Percentiles rank a stretch among this genome's conserved stretches.
These are phyloP conservation scores for Chaetomium tenue DNA, from an alignment of 495 filamentous ascomycete genomes.

Conservation along the genomic window DNA sequence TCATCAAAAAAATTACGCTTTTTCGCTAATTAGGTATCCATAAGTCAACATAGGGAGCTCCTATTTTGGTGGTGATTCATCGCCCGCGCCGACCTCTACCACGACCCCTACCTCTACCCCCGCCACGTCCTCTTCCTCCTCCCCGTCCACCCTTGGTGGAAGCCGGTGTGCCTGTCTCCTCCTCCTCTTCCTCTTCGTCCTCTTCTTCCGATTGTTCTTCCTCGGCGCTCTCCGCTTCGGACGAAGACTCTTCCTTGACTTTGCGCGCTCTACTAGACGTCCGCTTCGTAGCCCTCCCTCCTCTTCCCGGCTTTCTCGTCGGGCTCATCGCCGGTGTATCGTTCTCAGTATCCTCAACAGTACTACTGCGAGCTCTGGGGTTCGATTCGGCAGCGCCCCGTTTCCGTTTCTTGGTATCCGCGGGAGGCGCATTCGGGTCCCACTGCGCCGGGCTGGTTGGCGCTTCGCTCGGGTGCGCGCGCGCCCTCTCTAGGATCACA, in stretches of 20 bases:
- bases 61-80: neutral
- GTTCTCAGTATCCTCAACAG: constrained; percentile 56
- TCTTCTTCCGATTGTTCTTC: constrained; percentile 55
- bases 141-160: constrained; percentile 28
- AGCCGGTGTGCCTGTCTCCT: constrained; percentile 30
- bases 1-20: neutral
- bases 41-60: constrained; percentile 5
- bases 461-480: constrained; percentile 57
- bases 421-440: constrained; percentile 41
- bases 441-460: constrained; percentile 54
- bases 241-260: constrained; percentile 54
- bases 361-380: constrained; percentile 48
- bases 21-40: constrained; percentile 15
- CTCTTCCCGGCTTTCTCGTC: constrained; percentile 37
- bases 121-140: constrained; percentile 27
- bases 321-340: constrained; percentile 40
- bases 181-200: constrained; percentile 35
- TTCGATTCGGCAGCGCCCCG: constrained; percentile 40
- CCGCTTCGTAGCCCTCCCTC: constrained; percentile 42
- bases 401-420: constrained; percentile 50
- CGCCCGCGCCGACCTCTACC: constrained; percentile 39
- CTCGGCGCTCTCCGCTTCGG: constrained; percentile 63
- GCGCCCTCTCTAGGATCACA: constrained; percentile 65
- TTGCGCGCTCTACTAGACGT: constrained; percentile 41
- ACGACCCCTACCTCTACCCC: constrained; percentile 18